phyloP scores from a whole-genome alignment of 345 rosid species.

The Sonneratia alba region DNA sequence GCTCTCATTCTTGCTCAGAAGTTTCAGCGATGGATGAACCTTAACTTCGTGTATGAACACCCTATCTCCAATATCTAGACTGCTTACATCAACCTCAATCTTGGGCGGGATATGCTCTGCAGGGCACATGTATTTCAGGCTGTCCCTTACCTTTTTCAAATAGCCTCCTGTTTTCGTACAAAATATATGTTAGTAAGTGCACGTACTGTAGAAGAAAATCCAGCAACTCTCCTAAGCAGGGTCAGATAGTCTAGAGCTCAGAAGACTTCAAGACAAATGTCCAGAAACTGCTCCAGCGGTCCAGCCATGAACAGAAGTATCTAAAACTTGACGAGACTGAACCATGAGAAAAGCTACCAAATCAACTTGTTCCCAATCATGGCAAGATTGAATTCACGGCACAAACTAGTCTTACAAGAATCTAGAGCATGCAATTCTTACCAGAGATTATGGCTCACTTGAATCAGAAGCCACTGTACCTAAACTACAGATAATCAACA shows the following conservation, averaged over 20 bases:
- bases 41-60: slow-evolving; percentile 44
- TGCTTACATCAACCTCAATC: slow-evolving; percentile 80
- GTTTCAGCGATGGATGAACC: slow-evolving; percentile 66
- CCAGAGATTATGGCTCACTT: neutral
- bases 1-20: slow-evolving; percentile 59
- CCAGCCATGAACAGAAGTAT: neutral
- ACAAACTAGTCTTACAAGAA: neutral
- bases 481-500: neutral
- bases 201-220: neutral
- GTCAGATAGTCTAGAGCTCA: neutral
- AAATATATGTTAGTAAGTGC: neutral
- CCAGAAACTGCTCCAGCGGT: neutral
- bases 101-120: slow-evolving; percentile 74
- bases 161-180: slow-evolving; percentile 45
- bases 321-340: neutral
- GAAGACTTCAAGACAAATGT: neutral
- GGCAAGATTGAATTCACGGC: neutral
- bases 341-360: neutral
- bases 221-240: neutral
- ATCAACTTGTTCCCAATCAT: neutral
- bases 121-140: slow-evolving; percentile 46
- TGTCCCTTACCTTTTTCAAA: slow-evolving; percentile 39
- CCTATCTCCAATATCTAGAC: slow-evolving; percentile 63
- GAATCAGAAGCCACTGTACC: neutral
- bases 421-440: neutral